phyloP scores from a whole-genome alignment of 139 green algal species.

The Chlamydomonas sphaeroides region DNA sequence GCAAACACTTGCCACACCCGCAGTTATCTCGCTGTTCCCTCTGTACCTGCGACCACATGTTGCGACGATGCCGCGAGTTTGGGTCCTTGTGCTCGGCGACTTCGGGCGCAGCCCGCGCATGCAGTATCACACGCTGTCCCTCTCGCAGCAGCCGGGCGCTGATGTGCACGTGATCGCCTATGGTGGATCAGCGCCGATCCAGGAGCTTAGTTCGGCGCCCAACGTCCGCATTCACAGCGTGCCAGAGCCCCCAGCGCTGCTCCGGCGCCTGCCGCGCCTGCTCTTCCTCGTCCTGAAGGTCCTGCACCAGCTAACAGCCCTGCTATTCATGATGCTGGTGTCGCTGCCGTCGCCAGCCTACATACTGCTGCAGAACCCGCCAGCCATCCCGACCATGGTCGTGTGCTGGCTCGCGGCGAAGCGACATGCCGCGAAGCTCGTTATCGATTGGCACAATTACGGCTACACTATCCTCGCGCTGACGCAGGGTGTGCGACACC shows the following conservation, averaged over 20 bases:
- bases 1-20: too few relatives aligned
- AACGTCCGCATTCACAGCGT: constrained; percentile 57
- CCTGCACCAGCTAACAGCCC: constrained; percentile 61
- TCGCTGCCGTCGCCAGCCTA: constrained; percentile 56
- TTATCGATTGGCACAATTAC: constrained; percentile 98
- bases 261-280: constrained; percentile 58
- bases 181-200: constrained; percentile 59
- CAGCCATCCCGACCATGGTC: constrained; percentile 87
- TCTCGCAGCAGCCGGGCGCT: constrained; percentile 70
- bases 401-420: constrained; percentile 75
- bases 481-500: constrained; percentile 60
- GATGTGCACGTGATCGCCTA: constrained; percentile 77
- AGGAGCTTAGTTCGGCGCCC: constrained; percentile 41
- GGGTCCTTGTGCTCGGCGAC: constrained; percentile 96
- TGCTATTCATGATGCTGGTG: constrained; percentile 75
- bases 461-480: constrained; percentile 90
- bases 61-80: too few relatives aligned
- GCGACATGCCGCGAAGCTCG: constrained; percentile 69
- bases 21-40: too few relatives aligned
- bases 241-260: constrained; percentile 27
- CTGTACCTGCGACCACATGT: too few relatives aligned
- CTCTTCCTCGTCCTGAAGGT: constrained; percentile 78
- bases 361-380: constrained; percentile 90
- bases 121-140: constrained; percentile 93
- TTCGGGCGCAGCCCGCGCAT: constrained; percentile 95